Percentiles rank a stretch among this genome's conserved stretches.
Evolutionary conservation across 1,284 basidiomycete species (phyloP).

Genomic region (Singerocomus inundabilis): DNA sequence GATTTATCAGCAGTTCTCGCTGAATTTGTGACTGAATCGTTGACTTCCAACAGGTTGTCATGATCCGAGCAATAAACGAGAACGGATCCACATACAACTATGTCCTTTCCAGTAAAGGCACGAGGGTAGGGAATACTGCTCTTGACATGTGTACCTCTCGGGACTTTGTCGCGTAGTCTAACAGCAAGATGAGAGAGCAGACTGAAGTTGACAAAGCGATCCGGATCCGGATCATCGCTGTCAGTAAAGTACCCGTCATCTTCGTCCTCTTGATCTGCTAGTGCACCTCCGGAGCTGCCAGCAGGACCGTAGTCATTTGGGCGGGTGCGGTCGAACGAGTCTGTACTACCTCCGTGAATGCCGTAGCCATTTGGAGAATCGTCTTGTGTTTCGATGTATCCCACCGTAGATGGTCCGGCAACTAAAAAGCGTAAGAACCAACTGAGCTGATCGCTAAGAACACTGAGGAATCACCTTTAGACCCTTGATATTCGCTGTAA

Average conservation of each 20-base stretch:
- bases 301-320: conserved; percentile 24
- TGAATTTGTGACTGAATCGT: conserved; percentile 81
- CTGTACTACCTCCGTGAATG: conserved; percentile 20
- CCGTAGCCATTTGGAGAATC: conserved; percentile 24
- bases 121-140: conserved; percentile 83
- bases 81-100: conserved; percentile 67
- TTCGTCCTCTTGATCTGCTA: conserved; percentile 46
- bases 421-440: conserved; percentile 21
- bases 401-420: conserved; percentile 26
- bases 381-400: conserved; percentile 15
- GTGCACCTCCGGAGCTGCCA: conserved; percentile 43
- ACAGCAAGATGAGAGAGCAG: conserved; percentile 88
- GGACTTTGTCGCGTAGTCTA: conserved; percentile 83
- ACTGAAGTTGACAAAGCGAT: conserved; percentile 82
- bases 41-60: conserved; percentile 45
- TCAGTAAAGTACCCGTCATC: conserved; percentile 61
- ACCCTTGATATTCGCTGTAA: conserved; percentile 18
- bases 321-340: conserved; percentile 30
- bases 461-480: conserved; percentile 16
- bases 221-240: conserved; percentile 72
- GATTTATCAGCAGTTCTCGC: conserved; percentile 65
- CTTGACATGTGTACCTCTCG: conserved; percentile 84
- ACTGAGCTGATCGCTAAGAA: conserved; percentile 18
- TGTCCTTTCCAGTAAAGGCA: conserved; percentile 90
- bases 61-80: not conserved